These are phyloP conservation scores for Chlorella ohadii DNA, from an alignment of 139 green algal species.

Conservation along the genomic window DNA sequence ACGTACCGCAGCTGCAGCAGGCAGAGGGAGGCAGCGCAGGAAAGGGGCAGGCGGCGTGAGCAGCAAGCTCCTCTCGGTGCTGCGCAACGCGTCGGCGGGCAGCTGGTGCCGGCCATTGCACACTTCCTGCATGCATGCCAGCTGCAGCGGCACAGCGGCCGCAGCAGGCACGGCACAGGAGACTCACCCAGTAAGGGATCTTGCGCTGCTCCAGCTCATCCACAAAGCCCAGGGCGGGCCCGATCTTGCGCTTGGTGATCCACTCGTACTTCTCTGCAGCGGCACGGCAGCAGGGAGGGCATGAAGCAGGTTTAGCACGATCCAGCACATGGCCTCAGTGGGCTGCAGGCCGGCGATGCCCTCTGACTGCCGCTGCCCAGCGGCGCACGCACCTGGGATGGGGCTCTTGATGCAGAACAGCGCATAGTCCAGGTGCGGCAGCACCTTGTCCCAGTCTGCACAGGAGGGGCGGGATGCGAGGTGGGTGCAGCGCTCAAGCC, in stretches of 20 bases:
- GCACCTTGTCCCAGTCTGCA: slow-evolving; percentile 62
- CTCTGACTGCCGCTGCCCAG: not conserved
- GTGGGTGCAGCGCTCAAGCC: too few species aligned
- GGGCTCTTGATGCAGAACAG: slow-evolving; percentile 76
- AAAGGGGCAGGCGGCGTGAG: not conserved
- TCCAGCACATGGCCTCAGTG: not conserved
- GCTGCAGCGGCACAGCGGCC: not conserved
- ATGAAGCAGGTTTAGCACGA: too few species aligned
- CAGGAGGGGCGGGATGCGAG: too few species aligned
- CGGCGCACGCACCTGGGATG: not conserved
- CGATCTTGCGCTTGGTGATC: slow-evolving; percentile 49
- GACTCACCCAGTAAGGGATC: slow-evolving; percentile 63
- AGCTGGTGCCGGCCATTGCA: too few species aligned
- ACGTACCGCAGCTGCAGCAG: slow-evolving; percentile 15
- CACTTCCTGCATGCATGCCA: too few species aligned
- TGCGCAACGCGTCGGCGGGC: too few species aligned
- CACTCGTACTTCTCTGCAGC: slow-evolving; percentile 35
- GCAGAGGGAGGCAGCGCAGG: not conserved
- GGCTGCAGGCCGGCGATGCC: not conserved
- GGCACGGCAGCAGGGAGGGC: not conserved
- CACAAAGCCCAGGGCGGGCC: slow-evolving; percentile 61
- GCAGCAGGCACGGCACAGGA: not conserved
- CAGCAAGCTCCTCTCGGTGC: too few species aligned
- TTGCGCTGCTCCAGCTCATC: slow-evolving; percentile 51
- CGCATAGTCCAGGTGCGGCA: slow-evolving; percentile 73